These are phyloP conservation scores for Asterophora lycoperdoides DNA, from an alignment of 768 basidiomycete species.

Conservation along the genomic window DNA sequence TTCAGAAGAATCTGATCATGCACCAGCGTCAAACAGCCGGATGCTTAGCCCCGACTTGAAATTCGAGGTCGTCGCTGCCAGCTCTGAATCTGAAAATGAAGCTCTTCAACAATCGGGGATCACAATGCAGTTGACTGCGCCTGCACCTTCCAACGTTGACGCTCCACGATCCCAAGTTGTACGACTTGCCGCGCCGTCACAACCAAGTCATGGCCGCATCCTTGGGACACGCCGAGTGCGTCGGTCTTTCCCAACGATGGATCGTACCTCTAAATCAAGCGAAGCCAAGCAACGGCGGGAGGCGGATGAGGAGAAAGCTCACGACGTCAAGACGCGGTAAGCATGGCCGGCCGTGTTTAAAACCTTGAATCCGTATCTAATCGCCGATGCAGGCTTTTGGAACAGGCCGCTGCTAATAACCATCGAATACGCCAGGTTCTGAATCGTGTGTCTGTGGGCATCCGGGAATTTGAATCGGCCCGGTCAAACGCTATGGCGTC, in stretches of 20 bases:
- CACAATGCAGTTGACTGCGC: constrained; percentile 9
- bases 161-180: not conserved
- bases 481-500: constrained; percentile 48
- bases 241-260: constrained; percentile 23
- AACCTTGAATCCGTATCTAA: not conserved
- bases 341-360: constrained; percentile 15
- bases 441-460: constrained; percentile 55
- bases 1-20: constrained; percentile 9
- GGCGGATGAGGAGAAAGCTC: constrained; percentile 48
- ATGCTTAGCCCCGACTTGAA: constrained; percentile 3
- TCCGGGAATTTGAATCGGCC: constrained; percentile 63
- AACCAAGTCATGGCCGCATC: constrained; percentile 33
- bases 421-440: constrained; percentile 64
- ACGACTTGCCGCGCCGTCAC: constrained; percentile 22
- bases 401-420: constrained; percentile 57
- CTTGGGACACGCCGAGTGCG: constrained; percentile 23
- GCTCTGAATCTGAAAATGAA: constrained; percentile 9
- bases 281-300: constrained; percentile 34
- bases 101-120: constrained; percentile 2
- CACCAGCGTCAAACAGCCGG: not conserved
- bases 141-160: constrained; percentile 8
- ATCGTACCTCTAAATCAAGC: constrained; percentile 19
- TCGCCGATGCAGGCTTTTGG: constrained; percentile 45
- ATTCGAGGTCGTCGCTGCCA: constrained; percentile 7
- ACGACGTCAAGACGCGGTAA: constrained; percentile 55